phyloP scores from a whole-genome alignment of 2,329 filamentous ascomycete genomes.

The Penicillium polonicum region DNA sequence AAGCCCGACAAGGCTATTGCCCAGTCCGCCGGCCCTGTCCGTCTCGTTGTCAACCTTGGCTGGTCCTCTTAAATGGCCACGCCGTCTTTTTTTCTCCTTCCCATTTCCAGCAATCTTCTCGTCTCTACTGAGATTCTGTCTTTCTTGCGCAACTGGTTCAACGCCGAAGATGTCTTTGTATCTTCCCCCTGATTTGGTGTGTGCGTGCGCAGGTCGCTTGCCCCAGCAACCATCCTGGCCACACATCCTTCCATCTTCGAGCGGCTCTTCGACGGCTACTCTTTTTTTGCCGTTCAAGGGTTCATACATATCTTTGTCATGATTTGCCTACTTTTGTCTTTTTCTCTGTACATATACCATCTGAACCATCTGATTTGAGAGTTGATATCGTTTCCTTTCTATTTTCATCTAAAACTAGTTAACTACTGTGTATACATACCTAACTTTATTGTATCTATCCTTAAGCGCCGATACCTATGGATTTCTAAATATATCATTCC shows the following conservation, averaged over 20 bases:
- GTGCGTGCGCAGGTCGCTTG: constrained; percentile 14
- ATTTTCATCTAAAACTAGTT: background rate
- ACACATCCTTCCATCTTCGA: constrained; percentile 6
- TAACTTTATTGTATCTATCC: background rate
- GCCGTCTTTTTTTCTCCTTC: background rate
- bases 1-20: constrained; percentile 33
- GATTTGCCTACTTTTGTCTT: constrained; percentile 14
- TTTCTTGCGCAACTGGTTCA: constrained; percentile 21
- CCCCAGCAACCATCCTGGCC: constrained; percentile 4
- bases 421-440: background rate
- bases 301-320: constrained; percentile 21
- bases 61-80: constrained; percentile 22
- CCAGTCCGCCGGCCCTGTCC: constrained; percentile 29
- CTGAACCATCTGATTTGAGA: constrained; percentile 18
- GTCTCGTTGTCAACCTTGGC: constrained; percentile 34
- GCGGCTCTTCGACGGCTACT: constrained; percentile 10
- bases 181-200: constrained; percentile 4
- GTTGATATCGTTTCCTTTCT: constrained; percentile 21
- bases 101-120: constrained; percentile 9
- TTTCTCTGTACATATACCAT: constrained; percentile 31
- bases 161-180: constrained; percentile 8
- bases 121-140: constrained; percentile 11
- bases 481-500: background rate
- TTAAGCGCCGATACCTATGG: background rate
- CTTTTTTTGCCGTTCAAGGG: constrained; percentile 3